These are phyloP conservation scores for Articulospora tetracladia DNA, from an alignment of 495 filamentous ascomycete species.

Conservation along the genomic window DNA sequence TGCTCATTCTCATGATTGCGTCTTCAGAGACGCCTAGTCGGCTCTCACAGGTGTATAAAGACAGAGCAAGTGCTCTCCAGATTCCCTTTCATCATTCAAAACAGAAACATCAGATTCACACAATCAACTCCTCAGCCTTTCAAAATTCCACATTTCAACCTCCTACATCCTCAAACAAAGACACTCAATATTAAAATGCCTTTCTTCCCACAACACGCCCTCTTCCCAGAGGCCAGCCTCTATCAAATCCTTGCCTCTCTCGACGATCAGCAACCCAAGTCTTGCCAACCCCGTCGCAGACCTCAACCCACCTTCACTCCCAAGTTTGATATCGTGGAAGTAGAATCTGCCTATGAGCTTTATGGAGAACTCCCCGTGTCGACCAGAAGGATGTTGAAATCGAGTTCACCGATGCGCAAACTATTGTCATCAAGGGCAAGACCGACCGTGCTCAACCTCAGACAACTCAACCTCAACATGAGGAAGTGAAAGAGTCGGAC, in stretches of 20 bases:
- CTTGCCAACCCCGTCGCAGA: conserved; percentile 23
- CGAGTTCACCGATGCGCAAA: conserved; percentile 79
- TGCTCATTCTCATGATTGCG: conserved; percentile 14
- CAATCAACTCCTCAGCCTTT: conserved; percentile 6
- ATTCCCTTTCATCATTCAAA: conserved; percentile 20
- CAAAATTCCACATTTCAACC: conserved; percentile 2
- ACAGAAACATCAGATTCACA: conserved; percentile 6
- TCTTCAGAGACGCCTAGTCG: conserved; percentile 7
- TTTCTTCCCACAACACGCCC: conserved; percentile 55
- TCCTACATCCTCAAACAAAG: neutral
- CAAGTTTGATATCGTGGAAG: conserved; percentile 77
- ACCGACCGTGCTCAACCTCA: conserved; percentile 49
- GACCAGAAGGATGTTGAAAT: conserved; percentile 73
- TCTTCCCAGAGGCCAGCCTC: conserved; percentile 39
- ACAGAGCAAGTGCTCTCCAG: conserved; percentile 1
- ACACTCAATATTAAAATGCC: conserved; percentile 50
- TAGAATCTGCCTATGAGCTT: conserved; percentile 64
- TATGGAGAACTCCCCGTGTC: conserved; percentile 81
- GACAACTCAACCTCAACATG: conserved; percentile 30
- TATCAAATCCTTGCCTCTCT: conserved; percentile 76
- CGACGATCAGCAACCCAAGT: conserved; percentile 33
- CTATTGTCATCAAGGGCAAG: conserved; percentile 67
- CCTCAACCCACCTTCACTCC: conserved; percentile 52
- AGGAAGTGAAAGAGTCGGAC: conserved; percentile 21
- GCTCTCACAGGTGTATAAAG: conserved; percentile 11